Percentiles rank a stretch among this genome's conserved stretches.
phyloP scores from a whole-genome alignment of 108 stramenopile species.

The Skeletonema menzelii region DNA sequence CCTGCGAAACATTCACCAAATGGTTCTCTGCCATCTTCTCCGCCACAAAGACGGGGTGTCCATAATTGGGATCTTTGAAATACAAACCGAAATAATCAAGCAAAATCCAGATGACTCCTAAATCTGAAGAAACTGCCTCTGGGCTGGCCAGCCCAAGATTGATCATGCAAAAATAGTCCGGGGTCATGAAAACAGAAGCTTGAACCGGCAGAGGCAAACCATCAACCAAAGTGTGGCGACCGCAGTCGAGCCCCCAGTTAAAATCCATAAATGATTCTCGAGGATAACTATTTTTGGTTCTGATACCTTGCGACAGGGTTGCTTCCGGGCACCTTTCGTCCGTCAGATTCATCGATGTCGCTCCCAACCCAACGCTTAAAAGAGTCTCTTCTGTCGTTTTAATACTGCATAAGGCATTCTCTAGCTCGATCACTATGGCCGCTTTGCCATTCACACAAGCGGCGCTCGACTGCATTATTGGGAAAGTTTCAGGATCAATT shows the following conservation, averaged over 20 bases:
- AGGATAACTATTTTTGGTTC: not conserved
- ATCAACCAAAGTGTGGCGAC: slow-evolving; percentile 49
- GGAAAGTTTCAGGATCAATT: not conserved
- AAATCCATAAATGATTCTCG: slow-evolving; percentile 54
- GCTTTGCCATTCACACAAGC: not conserved
- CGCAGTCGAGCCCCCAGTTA: slow-evolving; percentile 69
- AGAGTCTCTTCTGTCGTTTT: slow-evolving; percentile 44
- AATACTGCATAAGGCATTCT: slow-evolving; percentile 45
- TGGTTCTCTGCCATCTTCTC: slow-evolving; percentile 34
- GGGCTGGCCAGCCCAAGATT: slow-evolving; percentile 73
- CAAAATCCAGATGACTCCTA: slow-evolving; percentile 68
- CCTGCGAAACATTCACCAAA: not conserved
- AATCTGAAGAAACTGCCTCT: slow-evolving; percentile 55
- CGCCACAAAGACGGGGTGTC: slow-evolving; percentile 70
- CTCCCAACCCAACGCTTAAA: slow-evolving; percentile 39
- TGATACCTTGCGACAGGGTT: slow-evolving; percentile 18
- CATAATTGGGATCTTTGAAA: slow-evolving; percentile 60
- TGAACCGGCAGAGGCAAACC: slow-evolving; percentile 69
- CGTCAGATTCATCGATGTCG: slow-evolving; percentile 42
- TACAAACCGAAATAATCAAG: slow-evolving; percentile 79
- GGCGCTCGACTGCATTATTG: not conserved
- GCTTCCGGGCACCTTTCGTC: slow-evolving; percentile 41
- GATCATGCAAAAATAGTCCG: slow-evolving; percentile 65
- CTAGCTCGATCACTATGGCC: slow-evolving; percentile 39
- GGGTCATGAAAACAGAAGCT: slow-evolving; percentile 74